Percentiles rank a stretch among this genome's conserved stretches.
Evolutionary conservation across 2,329 filamentous ascomycete species (phyloP).

Genomic region (Aspergillus sp.): DNA sequence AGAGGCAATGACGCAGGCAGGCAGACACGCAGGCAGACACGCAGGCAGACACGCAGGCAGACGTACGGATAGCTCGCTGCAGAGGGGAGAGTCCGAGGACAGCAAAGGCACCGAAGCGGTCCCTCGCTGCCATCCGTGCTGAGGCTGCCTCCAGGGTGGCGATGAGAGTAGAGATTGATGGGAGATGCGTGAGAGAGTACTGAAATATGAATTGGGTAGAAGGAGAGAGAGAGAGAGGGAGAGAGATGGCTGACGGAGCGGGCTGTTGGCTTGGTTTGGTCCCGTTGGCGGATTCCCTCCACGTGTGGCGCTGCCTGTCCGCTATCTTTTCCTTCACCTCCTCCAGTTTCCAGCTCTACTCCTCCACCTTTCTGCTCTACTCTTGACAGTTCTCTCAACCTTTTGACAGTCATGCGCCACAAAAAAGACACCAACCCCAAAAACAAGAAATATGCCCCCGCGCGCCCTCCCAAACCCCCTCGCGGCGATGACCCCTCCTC

Average conservation of each 20-base stretch:
- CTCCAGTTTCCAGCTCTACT: neutral
- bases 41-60: too few relatives aligned
- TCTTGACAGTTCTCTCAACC: neutral
- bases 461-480: conserved; percentile 44
- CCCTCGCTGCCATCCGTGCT: conserved; percentile 86
- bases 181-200: conserved; percentile 3
- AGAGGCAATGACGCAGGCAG: too few relatives aligned
- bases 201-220: conserved; percentile 1
- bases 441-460: conserved; percentile 61
- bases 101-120: conserved; percentile 79
- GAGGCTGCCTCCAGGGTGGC: conserved; percentile 81
- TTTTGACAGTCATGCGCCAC: conserved; percentile 71
- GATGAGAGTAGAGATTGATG: conserved; percentile 8
- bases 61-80: conserved; percentile 77
- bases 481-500: conserved; percentile 33
- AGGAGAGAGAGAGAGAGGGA: neutral
- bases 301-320: neutral
- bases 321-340: conserved; percentile 1
- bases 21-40: too few relatives aligned
- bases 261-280: too few relatives aligned
- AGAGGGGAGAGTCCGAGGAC: conserved; percentile 74
- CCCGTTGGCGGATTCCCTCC: conserved; percentile 3
- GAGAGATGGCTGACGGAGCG: too few relatives aligned
- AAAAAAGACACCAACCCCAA: conserved; percentile 76
- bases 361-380: neutral